Base-by-base conservation (phyloP, 2,329 filamentous ascomycete species). In the Neopestalotiopsis clavispora region DNA sequence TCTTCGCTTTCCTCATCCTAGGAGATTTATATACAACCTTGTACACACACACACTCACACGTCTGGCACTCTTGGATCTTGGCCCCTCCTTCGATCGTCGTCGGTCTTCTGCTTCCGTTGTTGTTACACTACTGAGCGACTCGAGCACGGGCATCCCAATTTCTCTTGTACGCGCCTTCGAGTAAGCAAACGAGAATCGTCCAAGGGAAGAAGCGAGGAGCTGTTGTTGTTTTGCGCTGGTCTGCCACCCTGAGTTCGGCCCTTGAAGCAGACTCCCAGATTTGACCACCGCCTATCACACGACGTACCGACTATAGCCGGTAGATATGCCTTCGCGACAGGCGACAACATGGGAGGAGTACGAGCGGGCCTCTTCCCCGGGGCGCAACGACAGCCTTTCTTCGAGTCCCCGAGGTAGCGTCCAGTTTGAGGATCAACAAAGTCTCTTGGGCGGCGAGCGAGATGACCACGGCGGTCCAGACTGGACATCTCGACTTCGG, bases 331-430 rank as follows among this genome's bases (percentile, higher is more conserved):
- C 71, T 57, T 52, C 69, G 13, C 66, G 71, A 61, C 72, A 74
- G 57, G 69, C 75, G n/a, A 68, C 80, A 45, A 83, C 78, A 68
- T 85, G 84, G 84, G 82, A 84, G 73, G 80, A 84, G 72, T 84
- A 85, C 72, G 81, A 84, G 60, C 80, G 83, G 34, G 79, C 81
- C 20, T 74, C 76, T 32, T 83, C 84, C 32, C 80, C 82, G 1
- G 74, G 74, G 14, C 73, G 78, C 23, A 80, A 78, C 10, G 80
- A 79, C 30, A 86, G 84, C 74, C 67, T 80, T 20, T 77, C 79
- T n/a, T 80, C 79, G 10, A 68, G 75, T n/a, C 80, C 79, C 38
- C 81, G 81, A 66, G 80, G 80, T 45, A 83, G 80, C 69, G 76
- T 83, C 49, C 78, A 79, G 59, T 81, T 79, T 68, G 85, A 87